Evolutionary conservation across 495 filamentous ascomycete genomes (phyloP), one percentile per base, ranked within the genome.

Genomic region (Jackrogersella multiformis): DNA sequence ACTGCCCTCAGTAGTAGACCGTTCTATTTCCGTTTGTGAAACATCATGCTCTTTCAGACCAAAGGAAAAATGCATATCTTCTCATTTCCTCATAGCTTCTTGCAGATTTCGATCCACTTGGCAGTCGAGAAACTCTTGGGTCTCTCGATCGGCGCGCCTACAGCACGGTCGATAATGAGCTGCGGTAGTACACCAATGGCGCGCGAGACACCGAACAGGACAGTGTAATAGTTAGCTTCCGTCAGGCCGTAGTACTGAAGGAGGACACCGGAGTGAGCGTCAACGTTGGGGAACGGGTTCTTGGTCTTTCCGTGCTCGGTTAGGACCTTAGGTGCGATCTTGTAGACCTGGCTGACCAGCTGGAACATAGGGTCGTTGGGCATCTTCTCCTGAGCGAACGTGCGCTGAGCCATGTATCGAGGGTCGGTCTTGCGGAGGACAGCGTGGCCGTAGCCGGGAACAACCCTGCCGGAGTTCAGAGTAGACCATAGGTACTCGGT

Each of bases 281-380:
- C 78, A 55, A 83, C 76, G 72, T 79, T 79, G 64, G 72, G 72
- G 71, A 55, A 79, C 44, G 78, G 73, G 89, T 96, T 95, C 90
- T 96, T 96, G 81, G 93, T 96, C 91, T 99, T 99, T 81, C 95
- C 95, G 84, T 99, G 95, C 86, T 98, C 94, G 63, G 96, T 98
- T 72, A 99, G 83, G 61, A 99, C 95, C 75, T 91, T 92, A 66
- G 95, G 96, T 57, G 95, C 95, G 76, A 99, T 97, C 90, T 99
- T 97, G 89, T 97, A 97, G 69, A 98, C 94, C 84, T 97, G 93
- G 87, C 89, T 92, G 83, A 99, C 95, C 58, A 99, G 89, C 87
- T 98, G 91, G 92, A 97, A 99, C 93, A 99, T 97, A 68, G 92
- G 92, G 84, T 97, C 94, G 77, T 95, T 86, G 73, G 94, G 92